Evolutionary conservation across 73 alveolate genomes (phyloP).

Genomic region (Paramecium primaurelia): DNA sequence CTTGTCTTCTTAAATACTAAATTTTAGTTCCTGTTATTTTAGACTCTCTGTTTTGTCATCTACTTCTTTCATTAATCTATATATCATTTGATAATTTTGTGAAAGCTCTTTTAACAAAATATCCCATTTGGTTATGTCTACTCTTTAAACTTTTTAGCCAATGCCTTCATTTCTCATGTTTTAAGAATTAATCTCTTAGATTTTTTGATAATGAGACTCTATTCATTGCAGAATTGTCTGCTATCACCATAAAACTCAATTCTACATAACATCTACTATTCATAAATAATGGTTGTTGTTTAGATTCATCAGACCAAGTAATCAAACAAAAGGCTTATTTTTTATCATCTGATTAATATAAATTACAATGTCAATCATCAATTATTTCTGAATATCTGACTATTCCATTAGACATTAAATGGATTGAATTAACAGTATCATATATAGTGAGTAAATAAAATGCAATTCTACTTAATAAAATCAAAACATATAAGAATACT

Average conservation of each 20-base stretch:
- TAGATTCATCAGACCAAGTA: slow-evolving; percentile 53
- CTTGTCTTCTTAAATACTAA: slow-evolving; percentile 94
- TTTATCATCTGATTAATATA: slow-evolving; percentile 37
- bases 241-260: slow-evolving; percentile 50
- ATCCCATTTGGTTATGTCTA: slow-evolving; percentile 96
- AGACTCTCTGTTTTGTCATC: slow-evolving; percentile 97
- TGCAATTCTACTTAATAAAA: slow-evolving; percentile 67
- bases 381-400: slow-evolving; percentile 88
- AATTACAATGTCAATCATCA: slow-evolving; percentile 66
- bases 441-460: slow-evolving; percentile 89
- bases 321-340: slow-evolving; percentile 41
- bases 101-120: slow-evolving; percentile 92
- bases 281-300: slow-evolving; percentile 26
- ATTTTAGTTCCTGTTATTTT: slow-evolving; percentile 96
- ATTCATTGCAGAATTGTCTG: slow-evolving; percentile 48
- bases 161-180: slow-evolving; percentile 63
- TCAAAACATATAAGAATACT: neutral
- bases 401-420: slow-evolving; percentile 96
- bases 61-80: slow-evolving; percentile 98
- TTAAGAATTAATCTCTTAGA: slow-evolving; percentile 63
- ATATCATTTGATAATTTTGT: slow-evolving; percentile 95
- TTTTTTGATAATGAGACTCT: slow-evolving; percentile 30
- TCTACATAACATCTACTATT: slow-evolving; percentile 50
- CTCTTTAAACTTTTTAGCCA: slow-evolving; percentile 31
- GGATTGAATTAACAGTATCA: slow-evolving; percentile 85